Evolutionary conservation across 1,284 basidiomycete genomes (phyloP), one percentile per base, ranked within the genome.

Genomic region (Microbotryum intermedium): DNA sequence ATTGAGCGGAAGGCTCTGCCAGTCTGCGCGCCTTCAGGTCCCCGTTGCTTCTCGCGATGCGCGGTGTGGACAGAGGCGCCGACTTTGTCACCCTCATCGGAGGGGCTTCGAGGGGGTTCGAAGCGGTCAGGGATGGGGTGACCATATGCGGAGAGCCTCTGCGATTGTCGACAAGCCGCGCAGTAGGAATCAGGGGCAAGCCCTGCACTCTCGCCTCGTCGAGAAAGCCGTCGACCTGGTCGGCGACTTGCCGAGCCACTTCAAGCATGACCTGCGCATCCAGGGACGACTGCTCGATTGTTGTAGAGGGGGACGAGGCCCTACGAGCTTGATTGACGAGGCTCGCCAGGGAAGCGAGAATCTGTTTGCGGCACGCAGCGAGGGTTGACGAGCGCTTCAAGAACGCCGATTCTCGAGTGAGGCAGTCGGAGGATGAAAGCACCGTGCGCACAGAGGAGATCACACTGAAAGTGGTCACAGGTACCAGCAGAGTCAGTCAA

Each of bases 371-470:
- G 72, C 90, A 86, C 59, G 84, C 81, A 3, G 83, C 83, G 26
- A 97, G 80, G 2, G 79, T 68, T 0, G 87, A 82, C 69, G 84
- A 84, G 28, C 79, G 79, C 58, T 81, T 81, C 34, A 97, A 80
- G 16, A 87, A 76, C 0, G 80, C 78, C 1, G 90, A 86, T 63
- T 94, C 89, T 59, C 90, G 86, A 42, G 84, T 84, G 28, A 97
- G 79, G 65, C 91, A 95, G 63, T 88, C 88, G 16, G 90, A 86
- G 11, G 87, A 83, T 28, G 85, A 83, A 46, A 98, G 81, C 20
- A 94, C 85, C 26, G 86, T 83, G n/a, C 94, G 87, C 44, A 98
- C 90, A 57, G 90, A 90, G 4, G 90, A 92, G 69, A 98, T 94
- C 67, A 97, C 88, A 26, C 64, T 68, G 58, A 3, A 34, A 39